Conservation (phyloP, 768 basidiomycete genomes). For the Leccinum uliginosum region DNA sequence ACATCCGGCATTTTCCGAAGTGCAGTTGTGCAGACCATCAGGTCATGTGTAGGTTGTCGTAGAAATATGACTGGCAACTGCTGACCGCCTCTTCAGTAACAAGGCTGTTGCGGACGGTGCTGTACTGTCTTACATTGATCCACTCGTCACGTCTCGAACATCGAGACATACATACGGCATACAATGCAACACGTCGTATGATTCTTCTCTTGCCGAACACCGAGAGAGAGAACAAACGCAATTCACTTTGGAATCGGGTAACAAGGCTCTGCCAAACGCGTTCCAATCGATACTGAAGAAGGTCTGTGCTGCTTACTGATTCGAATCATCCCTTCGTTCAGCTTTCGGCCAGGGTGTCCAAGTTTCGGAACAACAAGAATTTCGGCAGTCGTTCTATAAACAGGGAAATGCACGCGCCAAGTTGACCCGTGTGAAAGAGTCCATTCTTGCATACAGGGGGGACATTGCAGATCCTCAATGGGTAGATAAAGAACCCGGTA, state of each 20-base stretch:
- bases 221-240: conserved; percentile 22
- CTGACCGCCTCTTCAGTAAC: conserved; percentile 23
- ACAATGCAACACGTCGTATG: conserved; percentile 25
- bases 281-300: conserved; percentile 36
- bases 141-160: conserved; percentile 42
- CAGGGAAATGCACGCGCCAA: neutral
- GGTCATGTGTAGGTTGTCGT: conserved; percentile 37
- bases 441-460: conserved; percentile 19
- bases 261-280: conserved; percentile 25
- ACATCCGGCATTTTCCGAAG: conserved; percentile 30
- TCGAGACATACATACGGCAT: conserved; percentile 39
- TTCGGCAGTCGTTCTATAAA: conserved; percentile 7
- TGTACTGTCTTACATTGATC: conserved; percentile 37
- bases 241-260: conserved; percentile 24
- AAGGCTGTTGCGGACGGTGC: conserved; percentile 53
- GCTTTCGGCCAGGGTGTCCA: conserved; percentile 4
- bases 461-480: conserved; percentile 4
- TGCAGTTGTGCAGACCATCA: conserved; percentile 45
- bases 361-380: conserved; percentile 21
- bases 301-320: conserved; percentile 10
- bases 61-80: neutral
- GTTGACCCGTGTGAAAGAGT: neutral
- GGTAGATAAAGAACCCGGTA: conserved; percentile 13
- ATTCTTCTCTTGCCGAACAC: conserved; percentile 34
- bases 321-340: neutral